Percentiles rank a stretch among this genome's conserved stretches.
phyloP scores from a whole-genome alignment of 2,329 filamentous ascomycete species.

The Talaromyces sp. region DNA sequence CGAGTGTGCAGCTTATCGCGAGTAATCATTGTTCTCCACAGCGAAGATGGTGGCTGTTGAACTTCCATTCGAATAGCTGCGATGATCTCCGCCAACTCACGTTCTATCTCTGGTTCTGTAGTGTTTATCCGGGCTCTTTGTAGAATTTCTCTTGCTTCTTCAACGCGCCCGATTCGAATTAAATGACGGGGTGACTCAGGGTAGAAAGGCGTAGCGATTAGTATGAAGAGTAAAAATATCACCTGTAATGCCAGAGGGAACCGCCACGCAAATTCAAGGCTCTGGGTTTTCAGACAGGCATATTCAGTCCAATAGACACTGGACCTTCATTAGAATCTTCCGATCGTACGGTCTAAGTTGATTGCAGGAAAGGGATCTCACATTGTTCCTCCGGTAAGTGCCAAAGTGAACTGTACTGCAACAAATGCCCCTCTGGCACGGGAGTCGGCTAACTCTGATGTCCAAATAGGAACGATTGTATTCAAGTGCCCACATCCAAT shows the following conservation, averaged over 20 bases:
- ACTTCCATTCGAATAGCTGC: not conserved
- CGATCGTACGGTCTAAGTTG: too few relatives aligned
- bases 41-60: not conserved
- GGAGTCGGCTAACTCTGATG: not conserved
- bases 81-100: not conserved
- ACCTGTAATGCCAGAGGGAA: not conserved
- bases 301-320: conserved; percentile 3
- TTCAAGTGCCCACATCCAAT: conserved; percentile 1
- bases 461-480: conserved; percentile 1
- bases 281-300: not conserved
- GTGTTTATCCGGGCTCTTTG: not conserved
- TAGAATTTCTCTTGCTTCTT: not conserved
- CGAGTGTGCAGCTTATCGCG: not conserved
- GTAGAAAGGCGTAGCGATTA: not conserved
- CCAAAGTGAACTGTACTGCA: not conserved
- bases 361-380: not conserved
- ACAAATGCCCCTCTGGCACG: not conserved
- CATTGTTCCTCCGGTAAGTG: not conserved
- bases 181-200: conserved; percentile 1
- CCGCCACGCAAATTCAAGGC: not conserved
- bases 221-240: not conserved
- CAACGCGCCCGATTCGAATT: not conserved
- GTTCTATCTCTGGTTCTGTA: not conserved
- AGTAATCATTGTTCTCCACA: not conserved
- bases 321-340: not conserved